phyloP scores from a whole-genome alignment of 2,329 filamentous ascomycete species.

The Hypoxylon rubiginosum region DNA sequence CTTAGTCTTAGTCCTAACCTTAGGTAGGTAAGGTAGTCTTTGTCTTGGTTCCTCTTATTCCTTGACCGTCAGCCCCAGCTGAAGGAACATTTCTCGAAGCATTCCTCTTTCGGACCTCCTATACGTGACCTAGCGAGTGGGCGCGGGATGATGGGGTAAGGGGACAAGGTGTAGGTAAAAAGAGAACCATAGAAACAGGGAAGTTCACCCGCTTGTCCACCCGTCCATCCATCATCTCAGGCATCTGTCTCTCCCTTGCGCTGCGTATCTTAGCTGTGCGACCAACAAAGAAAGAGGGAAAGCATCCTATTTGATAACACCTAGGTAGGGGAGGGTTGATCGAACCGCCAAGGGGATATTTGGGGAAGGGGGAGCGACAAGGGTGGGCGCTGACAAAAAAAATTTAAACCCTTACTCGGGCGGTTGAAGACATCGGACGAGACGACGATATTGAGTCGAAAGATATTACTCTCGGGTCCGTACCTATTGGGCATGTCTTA shows the following conservation, averaged over 20 bases:
- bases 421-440: too few relatives aligned
- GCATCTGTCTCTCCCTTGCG: neutral
- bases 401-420: too few relatives aligned
- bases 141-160: neutral
- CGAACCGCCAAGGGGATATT: neutral
- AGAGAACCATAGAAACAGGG: too few relatives aligned
- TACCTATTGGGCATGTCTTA: neutral
- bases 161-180: too few relatives aligned
- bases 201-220: neutral
- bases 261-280: neutral
- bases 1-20: neutral
- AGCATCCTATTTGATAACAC: constrained; percentile 9
- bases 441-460: neutral
- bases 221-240: neutral
- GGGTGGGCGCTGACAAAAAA: too few relatives aligned
- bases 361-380: neutral
- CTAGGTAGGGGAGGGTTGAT: neutral
- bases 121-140: neutral
- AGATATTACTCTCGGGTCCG: neutral
- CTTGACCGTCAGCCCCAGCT: constrained; percentile 17
- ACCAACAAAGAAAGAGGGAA: neutral
- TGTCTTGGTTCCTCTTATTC: neutral
- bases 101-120: constrained; percentile 16
- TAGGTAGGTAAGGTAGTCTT: too few relatives aligned
- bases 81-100: constrained; percentile 27